Percentiles rank a stretch among this genome's conserved stretches.
phyloP scores from a whole-genome alignment of 2,329 filamentous ascomycete species.

The Fusarium albosuccineum region DNA sequence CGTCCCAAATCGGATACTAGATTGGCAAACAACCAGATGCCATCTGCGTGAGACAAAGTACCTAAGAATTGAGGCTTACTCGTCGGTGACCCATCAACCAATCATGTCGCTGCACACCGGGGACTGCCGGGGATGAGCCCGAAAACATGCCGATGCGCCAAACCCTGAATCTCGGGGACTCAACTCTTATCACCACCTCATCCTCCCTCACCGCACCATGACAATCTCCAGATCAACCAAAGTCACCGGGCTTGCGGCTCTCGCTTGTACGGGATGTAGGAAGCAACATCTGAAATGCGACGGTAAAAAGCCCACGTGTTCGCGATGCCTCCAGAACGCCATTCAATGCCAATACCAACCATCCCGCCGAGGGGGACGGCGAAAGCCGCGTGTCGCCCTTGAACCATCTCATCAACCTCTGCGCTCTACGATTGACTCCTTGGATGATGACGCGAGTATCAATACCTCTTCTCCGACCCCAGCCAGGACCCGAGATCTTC shows the following conservation, averaged over 20 bases:
- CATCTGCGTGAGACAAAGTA: too few species aligned
- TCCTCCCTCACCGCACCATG: slow-evolving; percentile 12
- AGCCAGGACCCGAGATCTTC: neutral
- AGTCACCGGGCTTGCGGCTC: slow-evolving; percentile 22
- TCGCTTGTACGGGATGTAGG: slow-evolving; percentile 40
- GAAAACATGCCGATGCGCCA: neutral
- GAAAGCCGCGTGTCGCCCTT: slow-evolving; percentile 19
- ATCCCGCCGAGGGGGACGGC: slow-evolving; percentile 38
- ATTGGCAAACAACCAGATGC: too few species aligned
- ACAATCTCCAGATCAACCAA: slow-evolving; percentile 20
- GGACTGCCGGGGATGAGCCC: neutral
- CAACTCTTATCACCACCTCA: slow-evolving; percentile 1
- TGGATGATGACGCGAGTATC: neutral
- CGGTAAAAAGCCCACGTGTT: slow-evolving; percentile 37
- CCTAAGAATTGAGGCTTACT: too few species aligned
- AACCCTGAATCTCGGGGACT: neutral
- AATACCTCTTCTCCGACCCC: neutral
- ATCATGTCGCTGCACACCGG: neutral
- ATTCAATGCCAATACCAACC: slow-evolving; percentile 38
- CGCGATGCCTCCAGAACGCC: slow-evolving; percentile 28
- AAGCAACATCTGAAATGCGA: slow-evolving; percentile 44
- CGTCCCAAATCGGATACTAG: too few species aligned
- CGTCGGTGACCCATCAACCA: too few species aligned
- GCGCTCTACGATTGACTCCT: neutral
- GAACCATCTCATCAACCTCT: neutral